A percentile compares a stretch with the other conserved stretches of the same genome.
phyloP scores from a whole-genome alignment of 2,329 filamentous ascomycete genomes.

The Calonectria multiphialidica region DNA sequence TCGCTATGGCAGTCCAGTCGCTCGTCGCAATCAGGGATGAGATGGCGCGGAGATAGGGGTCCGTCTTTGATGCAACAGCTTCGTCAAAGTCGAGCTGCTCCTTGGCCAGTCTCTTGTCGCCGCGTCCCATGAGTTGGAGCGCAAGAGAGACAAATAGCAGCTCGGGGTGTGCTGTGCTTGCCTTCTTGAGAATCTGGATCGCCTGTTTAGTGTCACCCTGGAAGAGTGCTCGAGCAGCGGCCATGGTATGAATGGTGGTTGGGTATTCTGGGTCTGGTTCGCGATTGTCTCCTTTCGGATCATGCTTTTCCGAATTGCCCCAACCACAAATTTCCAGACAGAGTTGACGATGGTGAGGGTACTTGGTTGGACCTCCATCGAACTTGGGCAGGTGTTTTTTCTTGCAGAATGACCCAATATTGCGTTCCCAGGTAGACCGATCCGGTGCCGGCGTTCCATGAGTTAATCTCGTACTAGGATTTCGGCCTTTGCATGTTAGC shows the following conservation, averaged over 20 bases:
- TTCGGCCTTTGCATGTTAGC: slow-evolving; percentile 55
- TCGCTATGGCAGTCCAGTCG: slow-evolving; percentile 80
- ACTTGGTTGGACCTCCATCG: slow-evolving; percentile 72
- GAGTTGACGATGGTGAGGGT: slow-evolving; percentile 78
- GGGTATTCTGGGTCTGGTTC: slow-evolving; percentile 59
- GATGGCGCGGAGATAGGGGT: slow-evolving; percentile 84
- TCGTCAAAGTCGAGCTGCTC: slow-evolving; percentile 70
- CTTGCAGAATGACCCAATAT: slow-evolving; percentile 73
- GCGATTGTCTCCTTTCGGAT: slow-evolving; percentile 57
- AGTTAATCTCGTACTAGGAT: slow-evolving; percentile 60
- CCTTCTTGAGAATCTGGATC: slow-evolving; percentile 76
- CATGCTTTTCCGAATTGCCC: slow-evolving; percentile 68
- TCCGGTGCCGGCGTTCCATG: slow-evolving; percentile 61
- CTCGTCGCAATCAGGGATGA: slow-evolving; percentile 82
- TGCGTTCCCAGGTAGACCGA: slow-evolving; percentile 68
- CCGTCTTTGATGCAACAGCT: slow-evolving; percentile 71
- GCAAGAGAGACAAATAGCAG: slow-evolving; percentile 77
- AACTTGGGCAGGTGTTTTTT: slow-evolving; percentile 72
- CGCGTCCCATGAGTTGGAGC: slow-evolving; percentile 71
- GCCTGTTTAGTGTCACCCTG: slow-evolving; percentile 77
- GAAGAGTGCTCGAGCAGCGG: slow-evolving; percentile 81
- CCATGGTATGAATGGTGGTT: slow-evolving; percentile 76
- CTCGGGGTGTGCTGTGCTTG: slow-evolving; percentile 72
- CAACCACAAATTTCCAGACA: slow-evolving; percentile 82
- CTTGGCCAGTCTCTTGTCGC: slow-evolving; percentile 56